phyloP scores from a whole-genome alignment of 306 rosid species.

The Trifolium fragiferum region DNA sequence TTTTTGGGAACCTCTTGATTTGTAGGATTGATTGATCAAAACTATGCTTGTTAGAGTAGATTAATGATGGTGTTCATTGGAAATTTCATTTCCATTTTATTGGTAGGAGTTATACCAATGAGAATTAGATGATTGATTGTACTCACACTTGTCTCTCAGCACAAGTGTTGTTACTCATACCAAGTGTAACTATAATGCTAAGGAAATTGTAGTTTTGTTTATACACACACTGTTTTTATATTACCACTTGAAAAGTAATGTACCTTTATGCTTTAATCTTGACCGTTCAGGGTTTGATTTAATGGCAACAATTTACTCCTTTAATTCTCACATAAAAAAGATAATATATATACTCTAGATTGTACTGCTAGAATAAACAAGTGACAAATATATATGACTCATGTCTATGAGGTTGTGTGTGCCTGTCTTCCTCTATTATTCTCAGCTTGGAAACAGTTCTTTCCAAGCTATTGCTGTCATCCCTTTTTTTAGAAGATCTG shows the following conservation, averaged over 20 bases:
- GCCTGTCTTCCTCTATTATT: background rate
- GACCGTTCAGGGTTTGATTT: background rate
- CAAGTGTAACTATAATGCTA: background rate
- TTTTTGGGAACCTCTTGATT: conserved; percentile 29
- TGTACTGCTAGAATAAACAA: background rate
- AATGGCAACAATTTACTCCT: background rate
- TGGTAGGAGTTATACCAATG: conserved; percentile 8
- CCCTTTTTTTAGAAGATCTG: background rate
- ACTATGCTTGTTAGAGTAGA: conserved; percentile 38
- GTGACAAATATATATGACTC: background rate
- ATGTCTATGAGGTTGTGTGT: background rate
- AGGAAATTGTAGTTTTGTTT: conserved; percentile 8
- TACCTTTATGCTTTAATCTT: background rate
- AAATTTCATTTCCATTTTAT: conserved; percentile 24
- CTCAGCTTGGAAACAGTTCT: background rate
- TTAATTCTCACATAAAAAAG: background rate
- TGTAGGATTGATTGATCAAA: conserved; percentile 14
- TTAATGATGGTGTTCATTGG: conserved; percentile 30
- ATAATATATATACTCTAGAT: conserved; percentile 6
- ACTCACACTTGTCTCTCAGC: background rate
- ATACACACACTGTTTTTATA: background rate
- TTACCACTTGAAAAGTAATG: background rate
- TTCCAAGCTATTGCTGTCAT: background rate
- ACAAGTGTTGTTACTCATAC: background rate
- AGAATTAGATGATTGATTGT: conserved; percentile 11